Percentiles rank a stretch among this genome's conserved stretches.
phyloP scores from a whole-genome alignment of 2,329 filamentous ascomycete genomes.

The Ophiostoma tasmaniense region DNA sequence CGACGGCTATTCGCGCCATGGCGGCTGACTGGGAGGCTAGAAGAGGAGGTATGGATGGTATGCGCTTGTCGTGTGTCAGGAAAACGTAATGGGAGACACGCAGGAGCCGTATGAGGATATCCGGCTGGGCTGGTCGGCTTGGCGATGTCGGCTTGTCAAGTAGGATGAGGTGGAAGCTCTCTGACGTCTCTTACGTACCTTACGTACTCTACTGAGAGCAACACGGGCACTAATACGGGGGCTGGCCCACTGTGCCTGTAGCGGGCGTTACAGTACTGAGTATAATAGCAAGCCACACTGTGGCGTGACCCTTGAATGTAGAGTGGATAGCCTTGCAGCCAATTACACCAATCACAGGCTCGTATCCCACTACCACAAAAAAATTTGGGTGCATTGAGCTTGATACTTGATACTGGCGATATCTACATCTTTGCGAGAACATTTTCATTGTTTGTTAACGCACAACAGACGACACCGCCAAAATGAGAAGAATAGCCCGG shows the following conservation, averaged over 20 bases:
- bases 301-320: background rate
- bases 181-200: background rate
- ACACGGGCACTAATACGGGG: background rate
- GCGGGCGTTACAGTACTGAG: too few species aligned
- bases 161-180: background rate
- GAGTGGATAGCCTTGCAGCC: background rate
- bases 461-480: background rate
- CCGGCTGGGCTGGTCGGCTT: background rate
- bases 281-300: constrained; percentile 14
- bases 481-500: constrained; percentile 37
- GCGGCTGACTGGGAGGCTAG: background rate
- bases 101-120: background rate
- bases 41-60: background rate
- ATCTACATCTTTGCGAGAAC: background rate
- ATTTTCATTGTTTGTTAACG: background rate
- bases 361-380: constrained; percentile 2
- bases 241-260: background rate
- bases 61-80: background rate
- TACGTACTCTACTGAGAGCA: too few species aligned
- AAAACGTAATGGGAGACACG: background rate
- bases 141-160: background rate
- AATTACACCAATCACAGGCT: constrained; percentile 9
- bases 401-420: background rate
- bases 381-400: constrained; percentile 1
- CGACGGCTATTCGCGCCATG: constrained; percentile 34